Conservation (phyloP, 2,329 filamentous ascomycete genomes). For the Ascochyta koolunga region DNA sequence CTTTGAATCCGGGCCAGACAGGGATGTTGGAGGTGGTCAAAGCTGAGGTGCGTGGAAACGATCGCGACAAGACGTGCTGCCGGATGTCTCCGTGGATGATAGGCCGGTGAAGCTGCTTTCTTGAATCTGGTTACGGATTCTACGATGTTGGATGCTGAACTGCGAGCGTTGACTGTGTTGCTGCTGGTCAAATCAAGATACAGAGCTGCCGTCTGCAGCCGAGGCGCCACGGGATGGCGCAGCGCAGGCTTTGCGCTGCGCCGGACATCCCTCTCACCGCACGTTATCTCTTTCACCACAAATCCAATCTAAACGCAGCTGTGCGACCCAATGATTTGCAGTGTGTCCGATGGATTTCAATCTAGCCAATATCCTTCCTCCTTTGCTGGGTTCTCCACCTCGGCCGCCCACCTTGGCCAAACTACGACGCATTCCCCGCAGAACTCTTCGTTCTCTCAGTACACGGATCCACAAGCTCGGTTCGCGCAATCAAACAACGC, state of each 20-base stretch:
- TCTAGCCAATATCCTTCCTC: slow-evolving; percentile 38
- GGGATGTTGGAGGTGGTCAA: slow-evolving; percentile 23
- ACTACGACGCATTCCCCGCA: slow-evolving; percentile 39
- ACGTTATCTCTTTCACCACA: slow-evolving; percentile 43
- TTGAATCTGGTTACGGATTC: background rate
- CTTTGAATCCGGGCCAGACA: slow-evolving; percentile 11
- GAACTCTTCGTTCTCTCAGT: slow-evolving; percentile 31
- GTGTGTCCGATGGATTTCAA: slow-evolving; percentile 47
- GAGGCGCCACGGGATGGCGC: slow-evolving; percentile 5
- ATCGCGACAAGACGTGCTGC: slow-evolving; percentile 16
- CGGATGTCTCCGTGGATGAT: slow-evolving; percentile 10
- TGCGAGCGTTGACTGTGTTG: slow-evolving; percentile 4
- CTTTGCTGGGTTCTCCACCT: slow-evolving; percentile 40
- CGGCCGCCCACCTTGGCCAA: slow-evolving; percentile 31
- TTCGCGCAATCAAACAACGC: slow-evolving; percentile 42
- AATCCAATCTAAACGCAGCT: slow-evolving; percentile 47
- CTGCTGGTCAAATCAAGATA: slow-evolving; percentile 2
- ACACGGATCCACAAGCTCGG: slow-evolving; percentile 43
- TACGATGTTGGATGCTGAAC: slow-evolving; percentile 1
- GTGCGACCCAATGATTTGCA: slow-evolving; percentile 49
- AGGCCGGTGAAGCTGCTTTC: slow-evolving; percentile 7
- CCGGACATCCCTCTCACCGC: slow-evolving; percentile 39
- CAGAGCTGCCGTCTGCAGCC: slow-evolving; percentile 10
- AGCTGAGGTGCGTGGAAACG: slow-evolving; percentile 21
- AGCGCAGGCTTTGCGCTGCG: slow-evolving; percentile 11